Base-by-base conservation (phyloP, 495 filamentous ascomycete species). In the Ascobolus immersus region DNA sequence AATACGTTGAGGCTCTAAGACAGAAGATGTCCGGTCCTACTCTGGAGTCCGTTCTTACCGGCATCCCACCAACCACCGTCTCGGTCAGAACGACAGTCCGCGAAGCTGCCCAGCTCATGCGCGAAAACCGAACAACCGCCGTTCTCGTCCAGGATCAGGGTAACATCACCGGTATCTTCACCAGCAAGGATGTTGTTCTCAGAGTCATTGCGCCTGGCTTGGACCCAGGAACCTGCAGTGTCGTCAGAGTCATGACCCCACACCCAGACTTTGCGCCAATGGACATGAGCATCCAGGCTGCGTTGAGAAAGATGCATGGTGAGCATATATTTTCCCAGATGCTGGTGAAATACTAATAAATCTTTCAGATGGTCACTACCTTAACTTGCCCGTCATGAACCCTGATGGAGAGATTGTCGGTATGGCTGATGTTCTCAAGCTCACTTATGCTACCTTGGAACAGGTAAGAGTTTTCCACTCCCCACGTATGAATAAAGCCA, bases 251-350 rank as follows among this genome's bases (percentile, higher is more conserved):
- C 35, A 96, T 96, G 86, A 96, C 86, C 12, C 86, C 86, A 35
- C 86, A 96, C 51, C 86, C 86, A 6, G 86, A 96, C 46, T 96
- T 96, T 62, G 86, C 86, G 35, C 86, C 86, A 9, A 74, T 82
- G 58, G 84, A 94, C 55, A 94, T 94, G 89, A 94, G 67, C 54
- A 96, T 96, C 47, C 86, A 96, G 55, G 78, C 84, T 36, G 86
- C 86, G 48, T 65, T 96, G 27, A 71, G 86, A 37, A 96, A 94
- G 61, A 96, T 96, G 86, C 86, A 96, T 55, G 81, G 80, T 89
- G 49, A 58, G 76, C 52, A 19, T 22, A 38, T 4, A 10, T 34
- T 20, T 23, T 25, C 14, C 13, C 20, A 27, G 9, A 12, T 23
- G 21, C 27, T 32, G 27, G 18, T 21, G 8, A 13, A 18, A 5